phyloP scores from a whole-genome alignment of 2,329 filamentous ascomycete species.

The Colletotrichum liriopes region DNA sequence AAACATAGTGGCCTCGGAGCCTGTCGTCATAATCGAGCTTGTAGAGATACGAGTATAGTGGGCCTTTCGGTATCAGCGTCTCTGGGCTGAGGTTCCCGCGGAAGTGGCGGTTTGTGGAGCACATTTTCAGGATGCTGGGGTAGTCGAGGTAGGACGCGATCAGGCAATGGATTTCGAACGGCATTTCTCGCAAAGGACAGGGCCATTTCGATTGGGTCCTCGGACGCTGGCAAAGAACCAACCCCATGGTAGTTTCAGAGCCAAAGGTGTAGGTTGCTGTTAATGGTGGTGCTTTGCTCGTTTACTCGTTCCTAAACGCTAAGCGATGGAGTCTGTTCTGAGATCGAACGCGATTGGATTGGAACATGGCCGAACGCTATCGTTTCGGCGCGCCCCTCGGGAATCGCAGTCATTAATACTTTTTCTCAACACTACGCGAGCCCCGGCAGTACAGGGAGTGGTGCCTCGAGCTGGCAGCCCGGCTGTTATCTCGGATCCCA shows the following conservation, averaged over 20 bases:
- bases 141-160: conserved; percentile 18
- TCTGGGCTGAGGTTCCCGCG: conserved; percentile 8
- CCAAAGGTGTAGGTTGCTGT: no score
- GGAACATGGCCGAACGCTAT: background rate
- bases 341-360: no score
- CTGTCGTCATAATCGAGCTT: background rate
- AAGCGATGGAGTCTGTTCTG: no score
- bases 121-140: conserved; percentile 8
- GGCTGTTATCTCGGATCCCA: background rate
- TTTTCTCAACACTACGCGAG: background rate
- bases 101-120: conserved; percentile 1
- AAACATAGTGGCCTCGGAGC: background rate
- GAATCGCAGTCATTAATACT: background rate
- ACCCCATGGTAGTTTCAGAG: no score
- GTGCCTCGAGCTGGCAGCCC: background rate
- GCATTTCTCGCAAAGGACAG: background rate
- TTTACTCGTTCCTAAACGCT: no score
- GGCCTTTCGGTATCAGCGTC: background rate
- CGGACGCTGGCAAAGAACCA: no score
- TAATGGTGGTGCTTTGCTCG: no score
- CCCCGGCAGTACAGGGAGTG: background rate
- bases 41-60: background rate
- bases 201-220: background rate
- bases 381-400: background rate
- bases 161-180: conserved; percentile 13